Evolutionary conservation across 2,329 filamentous ascomycete species (phyloP).

Genomic region (Fusarium begoniae): DNA sequence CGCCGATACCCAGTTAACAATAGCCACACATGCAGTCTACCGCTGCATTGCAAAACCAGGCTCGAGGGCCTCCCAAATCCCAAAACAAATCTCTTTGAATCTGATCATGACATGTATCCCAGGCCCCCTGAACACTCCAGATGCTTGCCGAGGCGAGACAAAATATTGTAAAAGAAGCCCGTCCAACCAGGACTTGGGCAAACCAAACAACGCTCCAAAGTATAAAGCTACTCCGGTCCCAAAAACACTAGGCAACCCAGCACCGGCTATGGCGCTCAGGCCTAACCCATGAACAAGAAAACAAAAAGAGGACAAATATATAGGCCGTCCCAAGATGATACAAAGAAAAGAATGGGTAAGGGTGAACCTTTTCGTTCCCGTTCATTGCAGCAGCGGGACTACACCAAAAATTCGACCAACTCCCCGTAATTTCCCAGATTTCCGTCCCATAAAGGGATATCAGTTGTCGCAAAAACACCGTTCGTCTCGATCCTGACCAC

Average conservation of each 20-base stretch:
- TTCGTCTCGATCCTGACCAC: constrained; percentile 49
- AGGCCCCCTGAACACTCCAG: constrained; percentile 42
- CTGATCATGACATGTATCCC: constrained; percentile 47
- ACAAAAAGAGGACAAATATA: constrained; percentile 45
- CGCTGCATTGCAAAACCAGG: constrained; percentile 49
- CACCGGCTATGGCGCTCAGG: constrained; percentile 21
- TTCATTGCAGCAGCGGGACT: constrained; percentile 45
- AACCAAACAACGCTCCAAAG: constrained; percentile 43
- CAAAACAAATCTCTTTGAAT: constrained; percentile 46
- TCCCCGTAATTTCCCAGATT: constrained; percentile 48
- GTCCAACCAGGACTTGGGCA: constrained; percentile 40
- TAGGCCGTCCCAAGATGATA: constrained; percentile 42
- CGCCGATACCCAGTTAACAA: constrained; percentile 48
- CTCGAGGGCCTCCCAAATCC: constrained; percentile 45
- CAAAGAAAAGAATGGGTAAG: constrained; percentile 44
- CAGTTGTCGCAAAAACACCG: constrained; percentile 45
- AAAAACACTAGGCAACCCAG: constrained; percentile 31
- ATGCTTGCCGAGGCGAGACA: constrained; percentile 45
- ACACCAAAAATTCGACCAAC: constrained; percentile 49
- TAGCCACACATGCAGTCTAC: constrained; percentile 45
- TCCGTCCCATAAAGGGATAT: constrained; percentile 45
- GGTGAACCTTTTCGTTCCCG: constrained; percentile 42
- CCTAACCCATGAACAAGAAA: constrained; percentile 29
- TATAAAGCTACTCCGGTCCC: constrained; percentile 33
- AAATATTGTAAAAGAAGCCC: constrained; percentile 34